A percentile compares a stretch with the other conserved stretches of the same genome.
phyloP scores from a whole-genome alignment of 202 grass and related monocot species.

The Panicum virgatum region DNA sequence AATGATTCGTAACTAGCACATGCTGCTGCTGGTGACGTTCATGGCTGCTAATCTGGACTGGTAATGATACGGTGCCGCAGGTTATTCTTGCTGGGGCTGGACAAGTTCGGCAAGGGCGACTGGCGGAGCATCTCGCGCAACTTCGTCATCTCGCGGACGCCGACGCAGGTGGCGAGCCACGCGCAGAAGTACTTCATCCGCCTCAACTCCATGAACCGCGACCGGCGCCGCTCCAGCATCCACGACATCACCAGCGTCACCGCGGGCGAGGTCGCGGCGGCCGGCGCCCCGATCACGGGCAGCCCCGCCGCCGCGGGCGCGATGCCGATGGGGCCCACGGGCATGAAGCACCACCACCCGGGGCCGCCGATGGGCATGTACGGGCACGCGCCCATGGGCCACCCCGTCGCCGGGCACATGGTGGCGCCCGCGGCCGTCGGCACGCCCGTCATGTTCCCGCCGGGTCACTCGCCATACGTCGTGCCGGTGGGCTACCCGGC shows the following conservation, averaged over 20 bases:
- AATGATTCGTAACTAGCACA: neutral
- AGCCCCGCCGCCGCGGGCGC: neutral
- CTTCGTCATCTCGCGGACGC: slow-evolving; percentile 90
- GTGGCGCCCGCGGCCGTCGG: slow-evolving; percentile 67
- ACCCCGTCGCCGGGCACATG: slow-evolving; percentile 76
- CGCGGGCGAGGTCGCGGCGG: slow-evolving; percentile 44
- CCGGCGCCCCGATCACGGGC: slow-evolving; percentile 46
- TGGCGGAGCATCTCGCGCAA: slow-evolving; percentile 99
- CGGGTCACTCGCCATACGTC: slow-evolving; percentile 76
- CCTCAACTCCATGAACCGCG: slow-evolving; percentile 87
- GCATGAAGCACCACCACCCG: slow-evolving; percentile 47
- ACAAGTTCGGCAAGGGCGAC: slow-evolving; percentile 96
- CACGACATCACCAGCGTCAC: slow-evolving; percentile 91
- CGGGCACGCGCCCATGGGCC: slow-evolving; percentile 72
- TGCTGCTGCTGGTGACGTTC: neutral
- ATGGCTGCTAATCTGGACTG: neutral
- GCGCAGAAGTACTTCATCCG: slow-evolving; percentile 99
- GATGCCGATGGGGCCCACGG: neutral
- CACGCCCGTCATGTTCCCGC: slow-evolving; percentile 89
- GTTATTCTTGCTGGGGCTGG: slow-evolving; percentile 84
- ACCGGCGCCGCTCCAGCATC: slow-evolving; percentile 90
- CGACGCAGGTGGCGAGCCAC: slow-evolving; percentile 96
- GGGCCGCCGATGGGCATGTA: slow-evolving; percentile 56
- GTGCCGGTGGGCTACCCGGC: slow-evolving; percentile 85
- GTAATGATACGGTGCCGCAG: slow-evolving; percentile 14